phyloP scores from a whole-genome alignment of 345 rosid genomes.

The Citrus australasica region DNA sequence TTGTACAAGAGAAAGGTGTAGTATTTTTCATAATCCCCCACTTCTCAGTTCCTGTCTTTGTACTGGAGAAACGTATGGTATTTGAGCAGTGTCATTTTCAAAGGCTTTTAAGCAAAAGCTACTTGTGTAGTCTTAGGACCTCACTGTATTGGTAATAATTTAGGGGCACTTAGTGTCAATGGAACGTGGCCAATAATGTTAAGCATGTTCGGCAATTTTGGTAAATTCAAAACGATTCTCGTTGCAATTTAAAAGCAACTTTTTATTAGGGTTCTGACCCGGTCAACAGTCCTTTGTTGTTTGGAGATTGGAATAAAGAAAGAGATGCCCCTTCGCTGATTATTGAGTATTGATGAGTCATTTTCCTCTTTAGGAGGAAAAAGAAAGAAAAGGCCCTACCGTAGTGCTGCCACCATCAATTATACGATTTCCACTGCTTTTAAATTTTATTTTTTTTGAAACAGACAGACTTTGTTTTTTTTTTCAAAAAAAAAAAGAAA shows the following conservation, averaged over 20 bases:
- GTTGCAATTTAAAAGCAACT: background rate
- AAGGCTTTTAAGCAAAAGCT: background rate
- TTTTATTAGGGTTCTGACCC: background rate
- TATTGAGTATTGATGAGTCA: too few relatives aligned
- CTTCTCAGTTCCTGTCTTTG: too few relatives aligned
- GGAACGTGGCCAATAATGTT: background rate
- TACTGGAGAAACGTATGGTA: background rate
- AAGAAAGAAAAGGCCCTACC: too few relatives aligned
- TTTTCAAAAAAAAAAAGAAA: too few relatives aligned
- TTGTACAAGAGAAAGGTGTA: background rate
- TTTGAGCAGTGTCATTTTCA: background rate
- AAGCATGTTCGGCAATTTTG: background rate
- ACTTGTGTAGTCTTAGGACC: too few relatives aligned
- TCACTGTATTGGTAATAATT: background rate
- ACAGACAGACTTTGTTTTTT: too few relatives aligned
- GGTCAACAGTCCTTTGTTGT: background rate
- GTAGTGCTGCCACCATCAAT: too few relatives aligned
- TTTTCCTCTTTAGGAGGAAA: too few relatives aligned
- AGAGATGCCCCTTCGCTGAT: background rate
- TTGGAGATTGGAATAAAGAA: too few relatives aligned
- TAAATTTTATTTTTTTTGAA: too few relatives aligned
- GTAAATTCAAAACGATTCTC: background rate
- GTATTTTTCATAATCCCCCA: background rate
- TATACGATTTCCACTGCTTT: too few relatives aligned
- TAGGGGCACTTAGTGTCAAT: background rate